Percentiles rank a stretch among this genome's conserved stretches.
Evolutionary conservation across 2,329 filamentous ascomycete genomes (phyloP).

Genomic region (Lecanicillium sp.): DNA sequence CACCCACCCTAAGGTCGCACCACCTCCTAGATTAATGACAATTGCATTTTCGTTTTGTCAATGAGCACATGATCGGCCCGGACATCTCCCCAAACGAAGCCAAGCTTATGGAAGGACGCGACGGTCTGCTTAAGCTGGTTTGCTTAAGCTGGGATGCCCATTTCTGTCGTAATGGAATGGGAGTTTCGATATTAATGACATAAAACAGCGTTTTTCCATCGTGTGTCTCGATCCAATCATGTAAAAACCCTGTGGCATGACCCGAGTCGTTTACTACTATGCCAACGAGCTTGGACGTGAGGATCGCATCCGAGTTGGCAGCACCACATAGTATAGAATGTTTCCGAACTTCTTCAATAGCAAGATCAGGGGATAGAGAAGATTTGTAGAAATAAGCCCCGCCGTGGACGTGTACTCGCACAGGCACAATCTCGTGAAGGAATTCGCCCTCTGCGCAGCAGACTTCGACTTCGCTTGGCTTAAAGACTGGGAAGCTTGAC

Average conservation of each 20-base stretch:
- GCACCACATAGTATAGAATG: conserved; percentile 1
- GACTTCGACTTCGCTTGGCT: conserved; percentile 4
- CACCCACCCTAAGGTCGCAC: too few species aligned
- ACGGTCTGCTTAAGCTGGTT: too few species aligned
- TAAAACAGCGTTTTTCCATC: background rate
- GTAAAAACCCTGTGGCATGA: conserved; percentile 3
- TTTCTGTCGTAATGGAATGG: conserved; percentile 1
- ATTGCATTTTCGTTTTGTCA: conserved; percentile 8
- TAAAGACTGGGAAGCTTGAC: conserved; percentile 3
- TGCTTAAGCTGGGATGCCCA: conserved; percentile 3
- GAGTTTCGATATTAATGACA: conserved; percentile 1
- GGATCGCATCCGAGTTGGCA: background rate
- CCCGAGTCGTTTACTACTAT: conserved; percentile 3
- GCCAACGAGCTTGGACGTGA: conserved; percentile 3
- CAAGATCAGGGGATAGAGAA: conserved; percentile 6
- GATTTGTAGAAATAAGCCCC: conserved; percentile 10
- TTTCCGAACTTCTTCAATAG: conserved; percentile 8
- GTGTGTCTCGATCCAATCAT: conserved; percentile 3
- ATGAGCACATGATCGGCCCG: conserved; percentile 1
- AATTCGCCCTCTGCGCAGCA: conserved; percentile 2
- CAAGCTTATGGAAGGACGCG: conserved; percentile 1
- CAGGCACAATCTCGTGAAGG: conserved; percentile 7
- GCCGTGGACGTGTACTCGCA: conserved; percentile 10
- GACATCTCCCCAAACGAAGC: background rate
- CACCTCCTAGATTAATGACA: too few species aligned